Evolutionary conservation across 768 basidiomycete genomes (phyloP).

Genomic region (Naematelia aurantialba): DNA sequence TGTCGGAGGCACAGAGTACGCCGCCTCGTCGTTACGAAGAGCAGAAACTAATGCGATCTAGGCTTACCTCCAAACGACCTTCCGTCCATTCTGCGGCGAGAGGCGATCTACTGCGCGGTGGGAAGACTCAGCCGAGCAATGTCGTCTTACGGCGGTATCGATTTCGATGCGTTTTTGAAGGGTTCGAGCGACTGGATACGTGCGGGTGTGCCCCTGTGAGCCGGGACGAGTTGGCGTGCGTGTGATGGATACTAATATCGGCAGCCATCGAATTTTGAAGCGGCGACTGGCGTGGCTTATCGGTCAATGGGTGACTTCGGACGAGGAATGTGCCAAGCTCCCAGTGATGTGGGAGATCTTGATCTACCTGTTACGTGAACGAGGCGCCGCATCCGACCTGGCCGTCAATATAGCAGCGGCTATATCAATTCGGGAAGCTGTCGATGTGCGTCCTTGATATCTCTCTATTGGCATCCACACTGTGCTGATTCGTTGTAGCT

Average conservation of each 20-base stretch:
- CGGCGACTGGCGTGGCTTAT: slow-evolving; percentile 93
- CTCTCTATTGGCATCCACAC: no score
- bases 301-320: slow-evolving; percentile 69
- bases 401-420: slow-evolving; percentile 86
- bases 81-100: slow-evolving; percentile 33
- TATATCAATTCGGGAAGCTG: slow-evolving; percentile 70
- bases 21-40: not conserved
- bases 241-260: no score
- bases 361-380: slow-evolving; percentile 66
- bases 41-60: slow-evolving; percentile 12
- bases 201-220: slow-evolving; percentile 31
- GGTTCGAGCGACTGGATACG: slow-evolving; percentile 28
- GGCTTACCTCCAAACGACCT: slow-evolving; percentile 33
- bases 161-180: slow-evolving; percentile 33
- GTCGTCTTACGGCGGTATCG: slow-evolving; percentile 30
- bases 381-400: slow-evolving; percentile 66
- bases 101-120: slow-evolving; percentile 45
- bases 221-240: no score
- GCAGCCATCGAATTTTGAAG: slow-evolving; percentile 84
- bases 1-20: slow-evolving; percentile 35
- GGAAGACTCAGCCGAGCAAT: slow-evolving; percentile 41
- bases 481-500: slow-evolving; percentile 18
- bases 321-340: slow-evolving; percentile 61
- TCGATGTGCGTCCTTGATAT: slow-evolving; percentile 70
- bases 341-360: slow-evolving; percentile 75